Percentiles rank a stretch among this genome's conserved stretches.
Evolutionary conservation across 2,329 filamentous ascomycete species (phyloP).

Genomic region (Lachnellula subtilissima): DNA sequence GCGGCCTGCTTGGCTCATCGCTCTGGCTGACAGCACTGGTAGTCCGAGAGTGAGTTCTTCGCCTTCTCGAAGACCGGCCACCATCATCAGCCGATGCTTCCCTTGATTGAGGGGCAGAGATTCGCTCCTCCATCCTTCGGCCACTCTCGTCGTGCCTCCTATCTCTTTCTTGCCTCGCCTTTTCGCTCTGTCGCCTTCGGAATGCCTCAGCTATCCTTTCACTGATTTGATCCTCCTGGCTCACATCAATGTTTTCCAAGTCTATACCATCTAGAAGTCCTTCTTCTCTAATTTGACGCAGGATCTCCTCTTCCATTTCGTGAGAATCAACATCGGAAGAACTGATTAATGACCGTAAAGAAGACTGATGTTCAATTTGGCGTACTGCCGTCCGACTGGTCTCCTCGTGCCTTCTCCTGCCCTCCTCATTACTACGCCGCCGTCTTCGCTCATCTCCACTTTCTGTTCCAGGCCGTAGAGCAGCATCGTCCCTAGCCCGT

Average conservation of each 20-base stretch:
- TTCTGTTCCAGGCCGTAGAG: conserved; percentile 17
- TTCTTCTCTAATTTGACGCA: conserved; percentile 83
- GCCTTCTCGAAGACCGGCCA: conserved; percentile 18
- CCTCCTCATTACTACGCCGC: conserved; percentile 24
- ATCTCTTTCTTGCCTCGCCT: conserved; percentile 44
- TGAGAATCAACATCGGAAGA: conserved; percentile 70
- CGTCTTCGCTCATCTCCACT: conserved; percentile 21
- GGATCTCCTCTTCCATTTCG: conserved; percentile 81
- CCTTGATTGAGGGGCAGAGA: conserved; percentile 23
- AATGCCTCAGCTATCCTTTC: conserved; percentile 89
- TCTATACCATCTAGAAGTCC: conserved; percentile 85
- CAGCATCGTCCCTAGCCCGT: conserved; percentile 16
- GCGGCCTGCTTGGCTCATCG: conserved; percentile 50
- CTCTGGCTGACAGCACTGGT: conserved; percentile 40
- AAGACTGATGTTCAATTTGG: conserved; percentile 83
- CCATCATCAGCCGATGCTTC: conserved; percentile 26
- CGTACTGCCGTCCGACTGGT: conserved; percentile 34
- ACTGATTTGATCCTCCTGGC: conserved; percentile 83
- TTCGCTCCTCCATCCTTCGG: conserved; percentile 26
- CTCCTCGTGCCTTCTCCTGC: conserved; percentile 26
- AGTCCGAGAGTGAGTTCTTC: conserved; percentile 42
- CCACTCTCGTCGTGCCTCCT: conserved; percentile 39
- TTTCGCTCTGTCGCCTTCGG: conserved; percentile 65
- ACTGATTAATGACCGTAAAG: conserved; percentile 77
- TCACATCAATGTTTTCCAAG: conserved; percentile 77